A percentile compares a stretch with the other conserved stretches of the same genome.
phyloP scores from a whole-genome alignment of 2,329 filamentous ascomycete genomes.

The Pseudogymnoascus sp. region DNA sequence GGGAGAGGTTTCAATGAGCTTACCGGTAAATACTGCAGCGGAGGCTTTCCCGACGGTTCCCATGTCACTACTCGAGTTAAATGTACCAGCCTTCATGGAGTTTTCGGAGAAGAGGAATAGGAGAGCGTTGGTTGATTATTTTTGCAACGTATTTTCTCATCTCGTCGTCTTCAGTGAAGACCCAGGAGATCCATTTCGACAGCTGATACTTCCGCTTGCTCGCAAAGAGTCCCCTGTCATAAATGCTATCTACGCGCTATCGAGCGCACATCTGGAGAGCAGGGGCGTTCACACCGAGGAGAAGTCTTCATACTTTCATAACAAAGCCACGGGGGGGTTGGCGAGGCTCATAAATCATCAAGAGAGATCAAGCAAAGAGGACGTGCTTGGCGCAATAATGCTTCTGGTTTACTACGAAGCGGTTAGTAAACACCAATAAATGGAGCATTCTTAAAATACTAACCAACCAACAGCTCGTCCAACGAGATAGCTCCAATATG shows the following conservation, averaged over 20 bases:
- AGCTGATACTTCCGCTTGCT: constrained; percentile 54
- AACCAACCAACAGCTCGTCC: constrained; percentile 45
- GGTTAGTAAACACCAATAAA: constrained; percentile 33
- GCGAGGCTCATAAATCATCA: constrained; percentile 50
- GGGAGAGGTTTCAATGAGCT: not conserved
- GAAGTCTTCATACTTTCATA: constrained; percentile 53
- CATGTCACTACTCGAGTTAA: constrained; percentile 40
- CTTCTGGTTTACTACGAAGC: constrained; percentile 58
- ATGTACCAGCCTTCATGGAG: constrained; percentile 47
- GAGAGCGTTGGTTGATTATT: constrained; percentile 52
- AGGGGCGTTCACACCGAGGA: constrained; percentile 45
- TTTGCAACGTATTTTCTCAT: constrained; percentile 56
- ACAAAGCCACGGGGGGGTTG: constrained; percentile 51
- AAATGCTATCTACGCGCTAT: constrained; percentile 77
- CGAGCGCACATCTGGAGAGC: constrained; percentile 75
- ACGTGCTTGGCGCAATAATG: constrained; percentile 55
- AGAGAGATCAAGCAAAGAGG: constrained; percentile 44
- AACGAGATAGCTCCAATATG: constrained; percentile 51
- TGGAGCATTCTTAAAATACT: constrained; percentile 1
- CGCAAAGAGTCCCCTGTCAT: constrained; percentile 54
- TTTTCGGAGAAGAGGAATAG: constrained; percentile 49
- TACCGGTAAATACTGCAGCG: constrained; percentile 19
- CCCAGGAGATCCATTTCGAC: constrained; percentile 55
- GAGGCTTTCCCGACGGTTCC: not conserved
- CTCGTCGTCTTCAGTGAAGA: constrained; percentile 60